Evolutionary conservation across 192 early-diverging fungal species (phyloP).

Genomic region (Martensiomyces pterosporus): DNA sequence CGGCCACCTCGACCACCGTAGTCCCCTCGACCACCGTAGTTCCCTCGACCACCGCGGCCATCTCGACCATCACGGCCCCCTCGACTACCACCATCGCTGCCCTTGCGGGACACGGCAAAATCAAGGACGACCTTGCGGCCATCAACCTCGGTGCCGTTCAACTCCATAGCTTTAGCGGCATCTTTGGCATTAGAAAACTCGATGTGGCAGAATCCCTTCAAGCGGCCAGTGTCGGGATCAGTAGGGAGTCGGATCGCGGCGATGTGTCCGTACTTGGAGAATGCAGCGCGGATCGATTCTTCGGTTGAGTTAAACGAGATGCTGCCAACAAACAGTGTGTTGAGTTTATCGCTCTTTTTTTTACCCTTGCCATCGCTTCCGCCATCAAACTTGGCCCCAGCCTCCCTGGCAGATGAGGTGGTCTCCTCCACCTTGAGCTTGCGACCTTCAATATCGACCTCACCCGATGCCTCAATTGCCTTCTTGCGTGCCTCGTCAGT

Average conservation of each 20-base stretch:
- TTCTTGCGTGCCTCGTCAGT: slow-evolving; percentile 59
- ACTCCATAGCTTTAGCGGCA: slow-evolving; percentile 82
- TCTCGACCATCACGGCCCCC: slow-evolving; percentile 35
- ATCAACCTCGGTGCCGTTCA: slow-evolving; percentile 72
- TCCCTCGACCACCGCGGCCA: slow-evolving; percentile 55
- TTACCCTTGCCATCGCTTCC: slow-evolving; percentile 30
- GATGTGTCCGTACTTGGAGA: slow-evolving; percentile 91
- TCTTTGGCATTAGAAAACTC: slow-evolving; percentile 90
- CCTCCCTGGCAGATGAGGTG: slow-evolving; percentile 20
- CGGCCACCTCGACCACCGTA: slow-evolving; percentile 50
- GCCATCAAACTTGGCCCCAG: slow-evolving; percentile 1
- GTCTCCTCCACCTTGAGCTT: slow-evolving; percentile 74
- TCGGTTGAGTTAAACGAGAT: slow-evolving; percentile 89
- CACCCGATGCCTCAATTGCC: slow-evolving; percentile 64
- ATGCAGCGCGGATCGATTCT: slow-evolving; percentile 85
- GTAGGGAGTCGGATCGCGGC: slow-evolving; percentile 74
- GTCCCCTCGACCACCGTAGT: slow-evolving; percentile 46
- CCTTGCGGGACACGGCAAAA: slow-evolving; percentile 57
- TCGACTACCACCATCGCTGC: slow-evolving; percentile 30
- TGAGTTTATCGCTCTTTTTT: slow-evolving; percentile 56
- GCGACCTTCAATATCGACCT: slow-evolving; percentile 79
- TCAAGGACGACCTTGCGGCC: slow-evolving; percentile 86
- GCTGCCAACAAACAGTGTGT: slow-evolving; percentile 82
- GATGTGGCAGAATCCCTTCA: slow-evolving; percentile 95
- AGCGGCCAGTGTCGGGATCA: slow-evolving; percentile 73